A percentile compares a stretch with the other conserved stretches of the same genome.
Evolutionary conservation across 768 basidiomycete genomes (phyloP).

Genomic region (Xerocomus brunneocitrinus): DNA sequence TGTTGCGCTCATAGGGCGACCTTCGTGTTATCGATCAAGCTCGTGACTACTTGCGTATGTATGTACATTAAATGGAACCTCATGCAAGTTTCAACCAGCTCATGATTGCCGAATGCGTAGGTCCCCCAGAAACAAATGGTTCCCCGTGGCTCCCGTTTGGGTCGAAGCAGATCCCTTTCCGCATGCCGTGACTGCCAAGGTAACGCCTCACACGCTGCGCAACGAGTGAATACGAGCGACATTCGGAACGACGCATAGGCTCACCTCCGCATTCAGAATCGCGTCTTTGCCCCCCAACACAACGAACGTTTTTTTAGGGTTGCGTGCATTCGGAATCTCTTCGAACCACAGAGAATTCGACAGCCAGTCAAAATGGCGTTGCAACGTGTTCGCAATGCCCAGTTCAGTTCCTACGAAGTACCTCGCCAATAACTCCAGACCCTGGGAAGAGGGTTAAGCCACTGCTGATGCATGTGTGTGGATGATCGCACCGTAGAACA

Average conservation of each 20-base stretch:
- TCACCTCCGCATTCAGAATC: constrained; percentile 70
- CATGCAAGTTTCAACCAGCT: constrained; percentile 49
- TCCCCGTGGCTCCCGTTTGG: constrained; percentile 60
- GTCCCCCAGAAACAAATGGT: constrained; percentile 48
- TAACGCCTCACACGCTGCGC: constrained; percentile 67
- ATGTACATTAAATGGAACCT: constrained; percentile 7
- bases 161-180: constrained; percentile 62
- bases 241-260: background rate
- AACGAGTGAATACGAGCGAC: background rate
- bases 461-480: constrained; percentile 1
- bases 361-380: constrained; percentile 80
- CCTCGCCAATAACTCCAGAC: constrained; percentile 72
- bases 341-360: constrained; percentile 88
- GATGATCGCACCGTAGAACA: constrained; percentile 50
- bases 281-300: constrained; percentile 80
- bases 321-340: constrained; percentile 76
- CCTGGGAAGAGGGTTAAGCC: constrained; percentile 38
- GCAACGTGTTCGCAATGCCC: constrained; percentile 81
- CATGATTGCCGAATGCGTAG: constrained; percentile 53
- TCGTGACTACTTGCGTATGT: background rate
- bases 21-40: constrained; percentile 21
- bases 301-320: constrained; percentile 63
- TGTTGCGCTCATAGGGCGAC: constrained; percentile 7
- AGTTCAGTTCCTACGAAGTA: constrained; percentile 88
- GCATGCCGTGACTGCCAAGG: constrained; percentile 68